These are phyloP conservation scores for Pseudoperonospora humuli DNA, from an alignment of 352 stramenopile genomes.

Conservation along the genomic window DNA sequence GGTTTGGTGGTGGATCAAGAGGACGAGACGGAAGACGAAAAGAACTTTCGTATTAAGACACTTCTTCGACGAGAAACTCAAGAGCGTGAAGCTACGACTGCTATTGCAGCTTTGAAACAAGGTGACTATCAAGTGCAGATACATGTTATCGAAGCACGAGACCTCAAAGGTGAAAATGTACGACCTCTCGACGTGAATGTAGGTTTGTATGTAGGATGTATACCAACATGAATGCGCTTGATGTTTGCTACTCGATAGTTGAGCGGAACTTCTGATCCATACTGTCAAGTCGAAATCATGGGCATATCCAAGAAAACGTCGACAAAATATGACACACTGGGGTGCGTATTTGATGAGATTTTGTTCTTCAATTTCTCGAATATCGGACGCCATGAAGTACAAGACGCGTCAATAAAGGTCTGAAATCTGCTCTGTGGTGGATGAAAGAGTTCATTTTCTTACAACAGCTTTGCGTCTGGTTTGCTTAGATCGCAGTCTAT, in stretches of 20 bases:
- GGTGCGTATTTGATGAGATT: conserved; percentile 87
- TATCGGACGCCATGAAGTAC: conserved; percentile 62
- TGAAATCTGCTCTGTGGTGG: no score
- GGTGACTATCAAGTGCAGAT: conserved; percentile 82
- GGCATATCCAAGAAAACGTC: conserved; percentile 65
- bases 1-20: conserved; percentile 55
- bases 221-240: background rate
- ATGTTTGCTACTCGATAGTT: conserved; percentile 24
- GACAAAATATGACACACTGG: conserved; percentile 71
- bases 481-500: conserved; percentile 50
- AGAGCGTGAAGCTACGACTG: conserved; percentile 41
- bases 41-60: conserved; percentile 17
- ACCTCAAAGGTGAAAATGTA: conserved; percentile 86
- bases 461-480: background rate
- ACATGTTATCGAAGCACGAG: conserved; percentile 79
- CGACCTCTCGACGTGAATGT: background rate
- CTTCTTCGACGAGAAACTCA: conserved; percentile 36
- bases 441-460: no score
- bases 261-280: conserved; percentile 84
- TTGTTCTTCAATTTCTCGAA: conserved; percentile 87
- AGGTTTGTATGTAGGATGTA: no score
- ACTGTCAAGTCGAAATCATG: conserved; percentile 77
- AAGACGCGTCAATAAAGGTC: conserved; percentile 65
- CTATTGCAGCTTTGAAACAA: conserved; percentile 45
- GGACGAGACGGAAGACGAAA: conserved; percentile 71